Conservation (phyloP, 768 basidiomycete genomes). For the Piloderma croceum region DNA sequence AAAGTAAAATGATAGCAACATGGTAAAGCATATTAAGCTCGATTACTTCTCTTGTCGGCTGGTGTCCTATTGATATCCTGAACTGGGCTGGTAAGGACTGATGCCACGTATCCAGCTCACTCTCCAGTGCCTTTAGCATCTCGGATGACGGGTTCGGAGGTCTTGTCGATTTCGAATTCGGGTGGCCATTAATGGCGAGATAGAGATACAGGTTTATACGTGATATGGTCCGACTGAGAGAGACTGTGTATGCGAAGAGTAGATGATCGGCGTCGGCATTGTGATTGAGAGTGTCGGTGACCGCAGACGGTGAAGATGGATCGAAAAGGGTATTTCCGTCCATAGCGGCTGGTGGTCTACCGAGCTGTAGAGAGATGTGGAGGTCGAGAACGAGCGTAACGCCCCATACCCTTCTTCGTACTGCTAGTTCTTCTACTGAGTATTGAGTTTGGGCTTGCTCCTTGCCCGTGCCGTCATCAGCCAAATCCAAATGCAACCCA, state of each 20-base stretch:
- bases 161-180: no score
- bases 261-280: constrained; percentile 1
- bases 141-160: no score
- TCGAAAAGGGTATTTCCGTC: no score
- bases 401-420: constrained; percentile 22
- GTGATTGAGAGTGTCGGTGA: constrained; percentile 1
- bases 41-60: constrained; percentile 17
- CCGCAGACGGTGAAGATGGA: no score
- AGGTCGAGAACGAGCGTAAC: constrained; percentile 21
- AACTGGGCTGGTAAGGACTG: constrained; percentile 20
- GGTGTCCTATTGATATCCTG: constrained; percentile 21
- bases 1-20: constrained; percentile 22
- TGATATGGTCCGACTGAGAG: constrained; percentile 20
- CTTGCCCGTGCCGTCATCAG: no score
- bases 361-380: constrained; percentile 24
- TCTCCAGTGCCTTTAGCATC: constrained; percentile 9
- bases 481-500: constrained; percentile 11
- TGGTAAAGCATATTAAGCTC: constrained; percentile 28
- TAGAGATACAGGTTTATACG: constrained; percentile 24
- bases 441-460: background rate
- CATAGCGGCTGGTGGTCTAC: constrained; percentile 18
- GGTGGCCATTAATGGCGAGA: constrained; percentile 18
- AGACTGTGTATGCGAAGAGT: constrained; percentile 17
- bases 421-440: constrained; percentile 6
- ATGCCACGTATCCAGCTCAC: constrained; percentile 26